Conservation (phyloP, 805 yeast species). For the Kuraishia borneana region DNA sequence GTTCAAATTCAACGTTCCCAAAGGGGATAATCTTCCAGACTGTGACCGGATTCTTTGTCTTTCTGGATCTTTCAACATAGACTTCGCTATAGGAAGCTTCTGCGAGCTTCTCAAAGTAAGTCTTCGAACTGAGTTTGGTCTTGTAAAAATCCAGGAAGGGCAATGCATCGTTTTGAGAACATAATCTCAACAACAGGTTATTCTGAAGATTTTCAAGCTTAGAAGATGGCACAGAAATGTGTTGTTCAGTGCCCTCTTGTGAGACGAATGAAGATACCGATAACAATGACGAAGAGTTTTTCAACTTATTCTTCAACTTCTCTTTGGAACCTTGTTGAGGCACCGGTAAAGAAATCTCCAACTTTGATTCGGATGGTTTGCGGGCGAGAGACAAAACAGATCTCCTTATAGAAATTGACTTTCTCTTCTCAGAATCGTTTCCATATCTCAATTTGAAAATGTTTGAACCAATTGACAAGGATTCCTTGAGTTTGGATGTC, state of each 20-base stretch:
- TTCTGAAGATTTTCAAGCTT: conserved; percentile 22
- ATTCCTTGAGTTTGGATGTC: conserved; percentile 8
- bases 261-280: conserved; percentile 23
- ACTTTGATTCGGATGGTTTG: conserved; percentile 15
- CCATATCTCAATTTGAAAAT: conserved; percentile 6
- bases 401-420: conserved; percentile 13
- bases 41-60: conserved; percentile 14
- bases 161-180: conserved; percentile 19
- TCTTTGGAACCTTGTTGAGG: conserved; percentile 45
- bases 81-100: conserved; percentile 39
- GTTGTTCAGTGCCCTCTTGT: conserved; percentile 7
- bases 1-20: conserved; percentile 29
- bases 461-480: conserved; percentile 18
- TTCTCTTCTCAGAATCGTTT: conserved; percentile 6
- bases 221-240: conserved; percentile 19
- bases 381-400: conserved; percentile 13
- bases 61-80: conserved; percentile 17
- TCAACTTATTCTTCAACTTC: conserved; percentile 40
- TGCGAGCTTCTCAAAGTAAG: conserved; percentile 24
- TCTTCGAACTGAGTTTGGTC: conserved; percentile 4
- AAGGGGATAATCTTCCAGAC: conserved; percentile 44
- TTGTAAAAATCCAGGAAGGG: conserved; percentile 19
- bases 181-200: conserved; percentile 21
- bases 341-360: conserved; percentile 46
- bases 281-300: conserved; percentile 36